Conservation (phyloP, 306 rosid genomes). For the Castanopsis chinensis region DNA sequence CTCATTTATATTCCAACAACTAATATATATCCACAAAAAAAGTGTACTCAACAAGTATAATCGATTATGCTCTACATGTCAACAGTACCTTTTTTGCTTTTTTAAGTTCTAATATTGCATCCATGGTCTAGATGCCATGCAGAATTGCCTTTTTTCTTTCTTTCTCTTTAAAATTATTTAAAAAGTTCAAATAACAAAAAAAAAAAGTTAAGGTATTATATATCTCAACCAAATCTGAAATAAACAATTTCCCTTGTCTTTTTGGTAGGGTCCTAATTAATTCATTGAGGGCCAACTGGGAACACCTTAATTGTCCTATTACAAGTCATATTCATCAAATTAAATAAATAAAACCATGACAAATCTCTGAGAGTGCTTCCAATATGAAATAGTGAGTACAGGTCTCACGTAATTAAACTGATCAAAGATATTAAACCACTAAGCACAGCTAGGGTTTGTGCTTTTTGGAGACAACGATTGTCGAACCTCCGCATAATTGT, state of each 20-base stretch:
- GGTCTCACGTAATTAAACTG: too few relatives aligned
- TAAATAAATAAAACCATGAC: neutral
- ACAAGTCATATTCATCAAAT: slow-evolving; percentile 17
- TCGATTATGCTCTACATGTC: too few relatives aligned
- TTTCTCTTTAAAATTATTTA: too few relatives aligned
- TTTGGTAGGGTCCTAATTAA: neutral
- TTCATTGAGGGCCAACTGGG: slow-evolving; percentile 3
- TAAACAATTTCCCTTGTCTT: neutral
- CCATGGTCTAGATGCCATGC: neutral
- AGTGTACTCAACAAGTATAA: neutral
- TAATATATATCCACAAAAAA: neutral
- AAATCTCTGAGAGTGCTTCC: neutral
- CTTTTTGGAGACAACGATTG: neutral
- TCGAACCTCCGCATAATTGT: neutral
- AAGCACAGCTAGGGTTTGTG: neutral
- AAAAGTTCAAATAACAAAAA: neutral
- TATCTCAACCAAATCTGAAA: neutral
- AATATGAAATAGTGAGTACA: neutral
- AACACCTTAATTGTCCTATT: neutral
- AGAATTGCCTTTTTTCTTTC: neutral
- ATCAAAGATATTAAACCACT: too few relatives aligned
- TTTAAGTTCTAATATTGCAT: neutral
- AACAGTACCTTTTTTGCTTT: neutral
- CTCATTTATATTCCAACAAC: too few relatives aligned
- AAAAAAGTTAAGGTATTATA: neutral